A percentile compares a stretch with the other conserved stretches of the same genome.
Conservation (phyloP, 1,139 yeast species). For the Geotrichum siamense region DNA sequence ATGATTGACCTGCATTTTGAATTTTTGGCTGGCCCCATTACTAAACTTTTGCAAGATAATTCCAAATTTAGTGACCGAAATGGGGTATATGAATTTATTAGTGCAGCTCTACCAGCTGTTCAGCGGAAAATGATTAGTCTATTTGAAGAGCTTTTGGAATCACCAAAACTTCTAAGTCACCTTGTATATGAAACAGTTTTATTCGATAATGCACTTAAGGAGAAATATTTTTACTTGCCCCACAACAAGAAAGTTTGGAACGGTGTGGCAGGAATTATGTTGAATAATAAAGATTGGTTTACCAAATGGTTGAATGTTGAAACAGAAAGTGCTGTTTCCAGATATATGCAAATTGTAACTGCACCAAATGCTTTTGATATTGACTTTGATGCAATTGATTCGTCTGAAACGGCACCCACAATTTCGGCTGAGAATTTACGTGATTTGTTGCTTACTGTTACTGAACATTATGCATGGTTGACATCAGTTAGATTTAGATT, state of each 20-base stretch:
- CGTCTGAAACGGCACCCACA: conserved; percentile 52
- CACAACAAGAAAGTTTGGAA: conserved; percentile 43
- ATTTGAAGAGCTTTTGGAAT: conserved; percentile 37
- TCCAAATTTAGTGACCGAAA: conserved; percentile 27
- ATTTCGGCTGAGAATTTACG: conserved; percentile 56
- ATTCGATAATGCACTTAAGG: conserved; percentile 52
- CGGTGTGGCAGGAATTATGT: conserved; percentile 53
- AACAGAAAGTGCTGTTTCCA: conserved; percentile 31
- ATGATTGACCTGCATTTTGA: conserved; percentile 43
- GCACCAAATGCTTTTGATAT: conserved; percentile 51
- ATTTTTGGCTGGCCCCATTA: conserved; percentile 37
- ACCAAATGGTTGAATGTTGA: conserved; percentile 67
- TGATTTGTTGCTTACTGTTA: conserved; percentile 59
- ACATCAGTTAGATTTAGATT: conserved; percentile 58
- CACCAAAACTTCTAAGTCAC: conserved; percentile 52
- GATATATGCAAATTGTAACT: conserved; percentile 54
- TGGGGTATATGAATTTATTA: conserved; percentile 47
- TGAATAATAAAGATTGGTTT: conserved; percentile 40
- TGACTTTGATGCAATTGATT: conserved; percentile 50
- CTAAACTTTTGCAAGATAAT: conserved; percentile 28
- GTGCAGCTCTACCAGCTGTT: conserved; percentile 47
- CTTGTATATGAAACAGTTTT: conserved; percentile 51
- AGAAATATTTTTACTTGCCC: conserved; percentile 51
- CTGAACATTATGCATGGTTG: conserved; percentile 52
- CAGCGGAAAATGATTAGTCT: conserved; percentile 41